Evolutionary conservation across 805 yeast species (phyloP), one percentile per base, ranked within the genome.

Genomic region (Saccharomyces eubayanus): DNA sequence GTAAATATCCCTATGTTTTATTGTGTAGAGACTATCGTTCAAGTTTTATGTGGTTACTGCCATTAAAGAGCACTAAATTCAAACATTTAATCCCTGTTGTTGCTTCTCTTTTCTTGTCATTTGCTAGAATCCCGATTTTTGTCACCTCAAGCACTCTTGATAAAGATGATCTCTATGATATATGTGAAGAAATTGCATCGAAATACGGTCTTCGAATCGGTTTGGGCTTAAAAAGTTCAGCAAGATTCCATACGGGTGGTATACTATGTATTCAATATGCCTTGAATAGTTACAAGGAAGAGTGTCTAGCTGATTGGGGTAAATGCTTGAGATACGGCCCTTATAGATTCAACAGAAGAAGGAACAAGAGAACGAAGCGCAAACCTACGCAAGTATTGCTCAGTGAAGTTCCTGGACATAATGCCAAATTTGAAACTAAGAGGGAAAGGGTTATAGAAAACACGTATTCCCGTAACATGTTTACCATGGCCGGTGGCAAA

Each of bases 1-100:
- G 61, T 6, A 61, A 54, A 41, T 68, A 62, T 53, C 55, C 69
- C 8, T 63, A 66, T 49, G 56, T 68, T 14, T 49, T 68, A 36
- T 62, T 56, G 49, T 58, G 60, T 30, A 59, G 68, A 51, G 72
- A 68, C 49, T 68, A 62, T 49, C 54, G 57, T 50, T 64, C 71
- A 1, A 53, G 66, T 28, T 67, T 57, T 53, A 60, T 61, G 16
- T 68, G 72, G 72, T 46, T 63, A 24, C 47, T 49, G n/a, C 72
- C 72, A 6, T 53, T 68, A 48, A 61, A 58, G 49, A 60, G 55
- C 48, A 55, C 58, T 3, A 61, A 59, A 36, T 61, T 64, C 29
- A 59, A 59, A 45, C 61, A 61, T 27, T 31, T 68, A 20, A 54
- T 61, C 3, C 31, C 57, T 1, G 51, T 51, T 8, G 46, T 68